Base-by-base conservation (phyloP, 768 basidiomycete genomes). In the Hortiboletus flavorubellus region DNA sequence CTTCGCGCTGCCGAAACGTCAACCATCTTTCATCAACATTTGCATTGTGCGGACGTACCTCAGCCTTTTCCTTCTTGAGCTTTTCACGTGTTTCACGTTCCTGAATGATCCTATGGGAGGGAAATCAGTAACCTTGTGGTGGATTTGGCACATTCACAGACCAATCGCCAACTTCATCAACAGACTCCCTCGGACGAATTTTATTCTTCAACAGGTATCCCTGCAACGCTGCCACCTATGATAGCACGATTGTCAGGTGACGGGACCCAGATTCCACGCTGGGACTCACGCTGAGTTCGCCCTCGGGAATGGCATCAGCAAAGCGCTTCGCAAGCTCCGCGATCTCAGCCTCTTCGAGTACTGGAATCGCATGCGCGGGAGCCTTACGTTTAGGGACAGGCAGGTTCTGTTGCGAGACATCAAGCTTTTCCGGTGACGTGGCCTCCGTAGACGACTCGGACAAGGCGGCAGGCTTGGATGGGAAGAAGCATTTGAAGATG, bases 401-500 rank as follows among this genome's bases (percentile, higher is more conserved):
- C 37, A 88, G 67, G 66, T 89, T 87, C 74, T 81, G 76, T 64
- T 86, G 82, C 7, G 85, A 85, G 14, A 81, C 64, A 60, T 84
- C 83, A 41, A 70, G 66, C 43, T 30, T 59, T 44, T 53, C 71
- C n/a, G 53, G 48, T 46, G 59, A 51, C 18, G 54, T 46, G 38
- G 59, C n/a, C 16, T 3, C 59, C 40, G 61, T 38, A 10, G 65
- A 53, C 35, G 57, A 21, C 26, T 26, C 26, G 26, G 26, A 26
- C 18, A 52, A 46, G 7, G 49, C 38, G 12, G 57, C 45, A 53
- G 61, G 71, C 54, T 75, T 84, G 71, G 71, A 86, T 4, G 91
- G 91, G 86, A 93, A 93, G 84, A 93, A 93, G 71, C 89, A 91
- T 69, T 91, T 91, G 83, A 92, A 93, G 68, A 93, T 90, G 49